These are phyloP conservation scores for Echinosophora koreensis DNA, from an alignment of 306 rosid species.

Conservation along the genomic window DNA sequence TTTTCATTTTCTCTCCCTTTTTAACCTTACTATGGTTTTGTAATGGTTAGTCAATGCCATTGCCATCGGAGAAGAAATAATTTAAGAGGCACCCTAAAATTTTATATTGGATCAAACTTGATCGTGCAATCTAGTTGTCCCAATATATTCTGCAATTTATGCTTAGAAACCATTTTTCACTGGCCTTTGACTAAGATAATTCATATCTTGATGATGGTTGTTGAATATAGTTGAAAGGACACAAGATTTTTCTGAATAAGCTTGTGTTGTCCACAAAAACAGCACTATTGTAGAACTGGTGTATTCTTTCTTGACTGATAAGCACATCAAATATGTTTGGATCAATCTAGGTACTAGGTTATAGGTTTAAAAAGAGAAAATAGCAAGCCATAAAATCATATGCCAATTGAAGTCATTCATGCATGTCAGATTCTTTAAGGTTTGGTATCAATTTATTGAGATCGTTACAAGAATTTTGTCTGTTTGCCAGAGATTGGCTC, in stretches of 20 bases:
- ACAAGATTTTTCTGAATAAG: too few relatives aligned
- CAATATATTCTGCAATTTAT: not conserved
- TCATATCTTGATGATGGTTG: too few relatives aligned
- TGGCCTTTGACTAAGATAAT: not conserved
- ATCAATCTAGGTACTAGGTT: not conserved
- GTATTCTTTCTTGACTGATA: constrained; percentile 20
- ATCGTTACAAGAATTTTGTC: not conserved
- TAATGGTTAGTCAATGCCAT: constrained; percentile 4
- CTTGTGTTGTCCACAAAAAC: too few relatives aligned
- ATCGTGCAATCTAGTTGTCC: constrained; percentile 1
- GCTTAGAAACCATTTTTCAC: not conserved
- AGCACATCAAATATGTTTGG: not conserved
- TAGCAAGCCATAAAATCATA: not conserved
- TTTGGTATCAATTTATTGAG: not conserved
- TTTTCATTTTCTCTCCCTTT: not conserved
- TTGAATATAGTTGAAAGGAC: too few relatives aligned
- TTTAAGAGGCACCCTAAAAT: not conserved
- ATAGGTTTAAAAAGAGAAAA: not conserved
- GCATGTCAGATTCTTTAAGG: not conserved
- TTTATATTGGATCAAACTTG: not conserved
- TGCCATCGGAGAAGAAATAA: not conserved
- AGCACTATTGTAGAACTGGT: not conserved
- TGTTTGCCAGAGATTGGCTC: not conserved
- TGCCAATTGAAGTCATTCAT: constrained; percentile 13
- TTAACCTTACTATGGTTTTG: not conserved